Evolutionary conservation across 345 rosid species (phyloP), one percentile per base, ranked within the genome.

Genomic region (Bruguiera parviflora): DNA sequence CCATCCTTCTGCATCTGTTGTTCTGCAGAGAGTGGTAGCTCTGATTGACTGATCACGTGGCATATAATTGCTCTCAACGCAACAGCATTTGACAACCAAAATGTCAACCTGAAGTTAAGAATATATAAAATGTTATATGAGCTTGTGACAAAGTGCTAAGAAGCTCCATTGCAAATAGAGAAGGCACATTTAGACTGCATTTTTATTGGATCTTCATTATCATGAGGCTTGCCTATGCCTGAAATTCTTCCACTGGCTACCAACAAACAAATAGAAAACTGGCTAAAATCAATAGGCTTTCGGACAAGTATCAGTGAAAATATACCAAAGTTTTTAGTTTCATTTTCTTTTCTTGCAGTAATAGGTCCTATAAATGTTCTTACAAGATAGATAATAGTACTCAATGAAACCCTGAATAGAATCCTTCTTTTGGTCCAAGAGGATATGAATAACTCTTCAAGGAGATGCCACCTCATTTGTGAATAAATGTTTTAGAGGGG

Each of bases 81-180:
- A 49, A 94, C 85, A 33, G 89, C 84, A 71, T 94, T 91, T 65
- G 98, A 94, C 77, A 91, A 71, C 98, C 98, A 94, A 81, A 89
- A 94, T 67, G 96, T 91, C 78, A 94, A 80, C 83, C 98, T 93
- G 91, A 31, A 68, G 70, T 76, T 59, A 58, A 25, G 63, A 51
- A 43, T 43, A 43, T 25, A 57, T 55, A 37, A 21, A 52, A 56
- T 8, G 33, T 68, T 39, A 49, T 28, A 32, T 33, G 53, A 75
- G 53, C 56, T 65, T 20, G 61, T 31, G 52, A 71, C 5, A 18
- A 64, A 28, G 33, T 11, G 59, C 18, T 56, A 56, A 56, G 11
- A 24, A 55, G 15, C 58, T 22, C 27, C n/a, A 16, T 55, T 9
- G 58, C 2, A 22, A 55, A 22, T 55, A 55, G 27, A 8, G 28